Base-by-base conservation (phyloP, 257 asterid genomes). In the Schizonepeta tenuifolia region DNA sequence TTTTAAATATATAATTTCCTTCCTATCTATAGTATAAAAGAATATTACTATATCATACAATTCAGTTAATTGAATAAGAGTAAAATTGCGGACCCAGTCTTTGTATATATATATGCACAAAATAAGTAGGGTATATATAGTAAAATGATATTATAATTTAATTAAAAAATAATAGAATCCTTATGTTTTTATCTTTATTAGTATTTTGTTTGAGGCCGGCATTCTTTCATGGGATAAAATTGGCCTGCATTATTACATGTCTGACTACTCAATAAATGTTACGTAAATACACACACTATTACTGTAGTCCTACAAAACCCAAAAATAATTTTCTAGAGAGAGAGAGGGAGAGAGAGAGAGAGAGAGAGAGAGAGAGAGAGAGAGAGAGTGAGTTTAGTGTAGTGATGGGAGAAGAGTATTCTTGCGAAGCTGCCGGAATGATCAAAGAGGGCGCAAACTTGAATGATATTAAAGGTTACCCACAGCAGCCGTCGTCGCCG, bases 341-440 rank as follows among this genome's bases (percentile, higher is more conserved):
- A 67, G 40, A 51, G 33, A 28, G 33, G 3, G 33, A 3, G 35
- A 28, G 33, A 28, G 33, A 11, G 65, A 49, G 55, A 63, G 65
- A 67, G 40, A 50, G 28, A 26, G 28, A 26, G 28, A 24, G 33
- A 28, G 33, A 28, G 33, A 28, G 33, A 28, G 33, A 28, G 33
- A 28, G 33, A 28, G 33, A 28, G 33, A 28, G n/a, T n/a, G 26
- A 2, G 26, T 2, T 17, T 21, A 46, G 46, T 38, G 46, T 38
- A 38, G 12, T 38, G 12, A 80, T 81, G 75, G 78, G 79, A 56
- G 79, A 73, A 54, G 79, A 50, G 53, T 1, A 10, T 35, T 43
- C 51, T 5, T 65, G 33, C 5, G 74, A 20, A 38, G 49, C 31
- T 6, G 60, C 65, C 40, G 51, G 12, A 49, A 4, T 4, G 15